A percentile compares a stretch with the other conserved stretches of the same genome.
Evolutionary conservation across 2,329 filamentous ascomycete species (phyloP).

Genomic region (Ophiocordyceps australis): DNA sequence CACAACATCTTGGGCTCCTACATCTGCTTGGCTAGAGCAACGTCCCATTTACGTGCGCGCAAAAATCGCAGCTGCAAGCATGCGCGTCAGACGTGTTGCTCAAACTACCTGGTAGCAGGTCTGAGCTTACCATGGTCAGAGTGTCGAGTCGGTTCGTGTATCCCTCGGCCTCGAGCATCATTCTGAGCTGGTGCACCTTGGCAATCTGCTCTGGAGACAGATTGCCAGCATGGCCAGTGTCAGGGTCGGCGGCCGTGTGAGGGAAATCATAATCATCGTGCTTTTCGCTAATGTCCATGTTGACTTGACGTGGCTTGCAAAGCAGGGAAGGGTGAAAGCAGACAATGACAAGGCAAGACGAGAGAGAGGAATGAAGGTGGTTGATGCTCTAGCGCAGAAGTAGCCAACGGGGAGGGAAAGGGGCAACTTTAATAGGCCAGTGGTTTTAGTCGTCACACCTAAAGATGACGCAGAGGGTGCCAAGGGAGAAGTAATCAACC

Average conservation of each 20-base stretch:
- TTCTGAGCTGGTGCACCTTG: constrained; percentile 69
- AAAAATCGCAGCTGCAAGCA: constrained; percentile 59
- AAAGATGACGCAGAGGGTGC: too few relatives aligned
- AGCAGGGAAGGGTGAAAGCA: not conserved
- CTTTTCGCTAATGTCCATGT: constrained; percentile 58
- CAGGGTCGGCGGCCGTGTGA: constrained; percentile 49
- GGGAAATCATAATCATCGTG: constrained; percentile 96
- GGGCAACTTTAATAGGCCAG: too few relatives aligned
- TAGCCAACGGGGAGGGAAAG: too few relatives aligned
- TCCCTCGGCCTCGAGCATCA: constrained; percentile 68
- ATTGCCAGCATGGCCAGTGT: constrained; percentile 72
- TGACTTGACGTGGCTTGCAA: not conserved
- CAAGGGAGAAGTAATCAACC: too few relatives aligned
- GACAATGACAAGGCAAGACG: not conserved
- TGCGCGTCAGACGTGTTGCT: constrained; percentile 1
- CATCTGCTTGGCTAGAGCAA: constrained; percentile 73
- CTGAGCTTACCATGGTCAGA: constrained; percentile 55
- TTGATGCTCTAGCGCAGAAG: too few relatives aligned
- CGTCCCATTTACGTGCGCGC: constrained; percentile 88
- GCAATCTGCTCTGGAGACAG: constrained; percentile 78
- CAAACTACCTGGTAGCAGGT: constrained; percentile 2
- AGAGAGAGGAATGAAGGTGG: not conserved
- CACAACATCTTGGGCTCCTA: constrained; percentile 29
- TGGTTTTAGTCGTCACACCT: too few relatives aligned
- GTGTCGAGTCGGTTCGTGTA: constrained; percentile 79